Evolutionary conservation across 2,329 filamentous ascomycete species (phyloP), one percentile per base, ranked within the genome.

Genomic region (Ophiognomonia clavigignenti-juglandacearum): DNA sequence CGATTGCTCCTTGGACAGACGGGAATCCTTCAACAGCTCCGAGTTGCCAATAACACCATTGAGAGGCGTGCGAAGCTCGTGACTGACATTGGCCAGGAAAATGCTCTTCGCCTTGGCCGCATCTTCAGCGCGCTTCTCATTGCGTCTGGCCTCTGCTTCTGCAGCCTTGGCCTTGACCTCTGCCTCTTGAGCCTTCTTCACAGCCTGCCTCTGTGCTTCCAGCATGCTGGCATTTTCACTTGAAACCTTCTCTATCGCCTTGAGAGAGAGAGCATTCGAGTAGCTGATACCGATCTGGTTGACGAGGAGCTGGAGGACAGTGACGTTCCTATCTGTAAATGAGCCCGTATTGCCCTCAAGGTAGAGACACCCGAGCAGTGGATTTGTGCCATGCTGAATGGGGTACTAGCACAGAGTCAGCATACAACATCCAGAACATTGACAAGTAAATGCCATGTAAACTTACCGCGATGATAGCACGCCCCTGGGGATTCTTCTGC

Each of bases 1-100:
- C 26, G 83, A 75, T 63, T 95, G 88, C 53, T 95, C 88, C 49
- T 74, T 77, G 54, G 86, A 82, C 44, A 95, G 71, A 19, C 78
- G 71, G 57, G 86, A 91, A 59, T 93, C 88, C 39, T 87, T 75
- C 7, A 95, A 67, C 14, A 95, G 77, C 63, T 95, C 89, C 10
- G 85, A 87, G 72, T 95, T 95, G 39, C 89, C 89, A 57, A 95
- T 91, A 8, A 95, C 88, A 24, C 89, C 89, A 48, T 92, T 91
- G 41, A 95, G 82, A 0, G 89, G 89, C 2, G 86, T 91, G 39
- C 86, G 81, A 48, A 92, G 68, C 65, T 92, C 87, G 64, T 92
- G 87, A 2, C 85, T 89, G 55, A 92, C 88, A 53, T 88, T 87
- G 34, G 85, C 84, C 37, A 87, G 69, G 66, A 92, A 92, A 48